Evolutionary conservation across 345 rosid genomes (phyloP), one percentile per base, ranked within the genome.

Genomic region (Clarkia xantiana): DNA sequence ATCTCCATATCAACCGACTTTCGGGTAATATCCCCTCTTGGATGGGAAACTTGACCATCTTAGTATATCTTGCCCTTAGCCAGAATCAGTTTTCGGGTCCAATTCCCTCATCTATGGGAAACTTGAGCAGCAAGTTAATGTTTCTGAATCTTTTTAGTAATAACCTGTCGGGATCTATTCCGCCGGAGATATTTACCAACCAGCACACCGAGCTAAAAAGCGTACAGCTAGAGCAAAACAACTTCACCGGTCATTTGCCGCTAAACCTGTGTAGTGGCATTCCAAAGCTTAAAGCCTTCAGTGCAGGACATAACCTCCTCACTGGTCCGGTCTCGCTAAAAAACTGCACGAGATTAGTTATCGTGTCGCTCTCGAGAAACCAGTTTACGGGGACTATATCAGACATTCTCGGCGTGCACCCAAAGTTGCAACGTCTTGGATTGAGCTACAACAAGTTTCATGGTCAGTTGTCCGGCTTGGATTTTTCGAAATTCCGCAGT

Each of bases 61-160:
- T 67, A 4, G 14, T 14, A 47, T 29, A 44, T 14, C 22, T 29
- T 51, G 45, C 55, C 4, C 67, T 62, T 10, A 44, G 47, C 12
- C 57, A 50, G n/a, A 63, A 63, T 49, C 57, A 63, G 43, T 48
- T 63, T 20, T 51, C 62, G 8, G 52, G 49, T n/a, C 18, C 40
- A 0, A 15, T 60, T n/a, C 53, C 41, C 17, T 40, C 55, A 3
- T 3, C 16, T 14, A 40, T 53, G 0, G 42, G 25, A 6, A 67
- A 57, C 23, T 12, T 62, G 14, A 51, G 39, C 18, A 39, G 55
- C 16, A 11, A 40, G 44, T 47, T 47, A 6, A 9, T 0, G 11
- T 6, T 0, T 18, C 14, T 60, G 8, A 6, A 4, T 4, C 45
- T 60, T 25, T 1, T 17, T 20, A n/a, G 19, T 11, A 53, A 60